These are phyloP conservation scores for Spathaspora arborariae DNA, from an alignment of 805 yeast species.

Conservation along the genomic window DNA sequence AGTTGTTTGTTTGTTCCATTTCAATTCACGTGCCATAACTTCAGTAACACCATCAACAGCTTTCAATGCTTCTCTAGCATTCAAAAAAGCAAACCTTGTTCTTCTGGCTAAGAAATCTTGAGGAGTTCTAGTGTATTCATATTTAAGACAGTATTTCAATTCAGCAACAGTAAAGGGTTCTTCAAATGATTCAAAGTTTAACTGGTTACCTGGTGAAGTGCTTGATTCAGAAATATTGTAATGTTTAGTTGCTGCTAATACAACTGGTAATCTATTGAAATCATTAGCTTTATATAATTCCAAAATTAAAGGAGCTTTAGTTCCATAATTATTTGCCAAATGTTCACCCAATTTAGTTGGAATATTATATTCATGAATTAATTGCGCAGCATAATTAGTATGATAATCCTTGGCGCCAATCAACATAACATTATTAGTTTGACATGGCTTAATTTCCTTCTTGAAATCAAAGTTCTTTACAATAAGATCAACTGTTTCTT, in stretches of 20 bases:
- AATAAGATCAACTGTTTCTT: constrained; percentile 81
- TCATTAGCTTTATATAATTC: constrained; percentile 49
- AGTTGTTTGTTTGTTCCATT: constrained; percentile 66
- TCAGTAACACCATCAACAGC: constrained; percentile 84
- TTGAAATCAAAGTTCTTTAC: constrained; percentile 44
- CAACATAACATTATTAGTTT: constrained; percentile 52
- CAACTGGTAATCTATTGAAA: constrained; percentile 59
- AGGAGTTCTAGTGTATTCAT: constrained; percentile 87
- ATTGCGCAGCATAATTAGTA: constrained; percentile 66
- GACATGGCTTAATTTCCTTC: constrained; percentile 42
- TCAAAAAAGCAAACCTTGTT: constrained; percentile 87
- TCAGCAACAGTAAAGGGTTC: constrained; percentile 92
- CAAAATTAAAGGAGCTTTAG: constrained; percentile 77
- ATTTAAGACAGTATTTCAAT: constrained; percentile 70
- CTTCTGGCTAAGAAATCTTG: constrained; percentile 90
- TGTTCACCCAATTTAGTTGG: constrained; percentile 76
- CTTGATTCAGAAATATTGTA: constrained; percentile 27
- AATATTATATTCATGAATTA: constrained; percentile 73
- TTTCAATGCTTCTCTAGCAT: constrained; percentile 75
- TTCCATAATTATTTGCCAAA: constrained; percentile 83
- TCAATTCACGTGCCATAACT: constrained; percentile 74
- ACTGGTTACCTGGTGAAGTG: constrained; percentile 27
- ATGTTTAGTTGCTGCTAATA: constrained; percentile 43
- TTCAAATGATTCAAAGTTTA: constrained; percentile 52
- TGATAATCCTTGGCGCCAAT: constrained; percentile 83